Percentiles rank a stretch among this genome's conserved stretches.
Evolutionary conservation across 2,329 filamentous ascomycete genomes (phyloP).

Genomic region (Coniochaeta ligniaria): DNA sequence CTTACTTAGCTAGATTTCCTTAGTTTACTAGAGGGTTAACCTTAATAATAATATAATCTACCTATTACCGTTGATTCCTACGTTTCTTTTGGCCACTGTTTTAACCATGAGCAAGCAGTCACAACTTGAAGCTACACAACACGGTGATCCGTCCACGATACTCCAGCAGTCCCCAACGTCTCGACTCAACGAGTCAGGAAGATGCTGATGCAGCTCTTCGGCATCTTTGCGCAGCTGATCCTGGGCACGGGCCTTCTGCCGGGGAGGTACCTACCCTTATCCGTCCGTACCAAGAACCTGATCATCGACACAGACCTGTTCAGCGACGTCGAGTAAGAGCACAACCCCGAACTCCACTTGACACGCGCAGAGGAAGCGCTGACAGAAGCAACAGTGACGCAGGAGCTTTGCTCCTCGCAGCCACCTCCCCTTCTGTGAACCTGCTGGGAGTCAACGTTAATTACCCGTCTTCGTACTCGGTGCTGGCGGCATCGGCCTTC

Average conservation of each 20-base stretch:
- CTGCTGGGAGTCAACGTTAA: slow-evolving; percentile 35
- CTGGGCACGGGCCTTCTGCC: not conserved
- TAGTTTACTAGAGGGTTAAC: no score
- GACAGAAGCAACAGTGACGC: slow-evolving; percentile 23
- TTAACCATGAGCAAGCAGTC: no score
- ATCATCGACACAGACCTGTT: slow-evolving; percentile 40
- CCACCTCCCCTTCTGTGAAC: slow-evolving; percentile 25
- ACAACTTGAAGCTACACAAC: no score
- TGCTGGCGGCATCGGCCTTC: slow-evolving; percentile 30
- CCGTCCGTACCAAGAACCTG: slow-evolving; percentile 22
- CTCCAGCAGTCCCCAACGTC: no score
- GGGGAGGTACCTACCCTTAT: not conserved
- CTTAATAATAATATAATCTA: no score
- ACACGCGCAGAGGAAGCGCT: not conserved
- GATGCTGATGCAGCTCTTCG: not conserved
- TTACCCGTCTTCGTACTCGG: slow-evolving; percentile 31
- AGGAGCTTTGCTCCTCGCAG: slow-evolving; percentile 32
- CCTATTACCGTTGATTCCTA: no score
- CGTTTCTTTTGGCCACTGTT: no score
- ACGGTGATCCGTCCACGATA: no score
- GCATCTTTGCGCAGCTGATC: not conserved
- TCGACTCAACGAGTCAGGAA: no score
- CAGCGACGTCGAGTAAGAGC: slow-evolving; percentile 35
- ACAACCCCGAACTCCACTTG: not conserved
- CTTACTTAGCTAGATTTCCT: no score